Percentiles rank a stretch among this genome's conserved stretches.
Evolutionary conservation across 2,329 filamentous ascomycete genomes (phyloP).

Genomic region (Talaromyces sp.): DNA sequence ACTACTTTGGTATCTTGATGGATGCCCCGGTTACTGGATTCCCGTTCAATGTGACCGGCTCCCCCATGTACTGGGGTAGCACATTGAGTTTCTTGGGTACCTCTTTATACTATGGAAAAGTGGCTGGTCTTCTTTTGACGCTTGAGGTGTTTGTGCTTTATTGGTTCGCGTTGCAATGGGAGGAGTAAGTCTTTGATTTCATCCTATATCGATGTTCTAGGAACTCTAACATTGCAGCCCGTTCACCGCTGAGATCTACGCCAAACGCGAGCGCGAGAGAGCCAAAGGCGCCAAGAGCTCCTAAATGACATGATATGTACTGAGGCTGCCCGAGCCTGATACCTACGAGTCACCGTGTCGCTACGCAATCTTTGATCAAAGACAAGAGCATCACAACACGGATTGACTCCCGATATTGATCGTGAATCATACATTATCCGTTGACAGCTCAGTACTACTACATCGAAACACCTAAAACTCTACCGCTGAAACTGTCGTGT

Average conservation of each 20-base stretch:
- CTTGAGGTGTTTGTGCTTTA: slow-evolving; percentile 73
- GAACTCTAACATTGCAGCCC: slow-evolving; percentile 48
- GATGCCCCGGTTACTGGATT: slow-evolving; percentile 91
- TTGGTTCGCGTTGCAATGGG: slow-evolving; percentile 73
- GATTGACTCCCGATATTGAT: background rate
- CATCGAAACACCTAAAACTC: background rate
- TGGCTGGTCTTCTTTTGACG: slow-evolving; percentile 76
- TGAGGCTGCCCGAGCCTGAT: background rate
- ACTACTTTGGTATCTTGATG: slow-evolving; percentile 99
- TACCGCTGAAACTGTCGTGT: background rate
- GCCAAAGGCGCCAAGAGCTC: slow-evolving; percentile 38
- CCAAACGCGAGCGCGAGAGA: slow-evolving; percentile 56
- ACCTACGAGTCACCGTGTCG: background rate
- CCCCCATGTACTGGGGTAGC: slow-evolving; percentile 95
- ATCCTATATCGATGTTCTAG: background rate
- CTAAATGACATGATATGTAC: slow-evolving; percentile 21
- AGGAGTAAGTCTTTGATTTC: slow-evolving; percentile 58
- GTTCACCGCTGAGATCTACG: slow-evolving; percentile 90
- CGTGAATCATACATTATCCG: background rate
- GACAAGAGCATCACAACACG: background rate
- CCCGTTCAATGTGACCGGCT: slow-evolving; percentile 85
- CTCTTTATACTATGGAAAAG: slow-evolving; percentile 79
- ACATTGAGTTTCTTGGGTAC: slow-evolving; percentile 89
- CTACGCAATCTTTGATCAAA: background rate
- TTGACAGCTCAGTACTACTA: background rate